Percentiles rank a stretch among this genome's conserved stretches.
phyloP scores from a whole-genome alignment of 495 filamentous ascomycete genomes.

The Penicillium cinerascens region DNA sequence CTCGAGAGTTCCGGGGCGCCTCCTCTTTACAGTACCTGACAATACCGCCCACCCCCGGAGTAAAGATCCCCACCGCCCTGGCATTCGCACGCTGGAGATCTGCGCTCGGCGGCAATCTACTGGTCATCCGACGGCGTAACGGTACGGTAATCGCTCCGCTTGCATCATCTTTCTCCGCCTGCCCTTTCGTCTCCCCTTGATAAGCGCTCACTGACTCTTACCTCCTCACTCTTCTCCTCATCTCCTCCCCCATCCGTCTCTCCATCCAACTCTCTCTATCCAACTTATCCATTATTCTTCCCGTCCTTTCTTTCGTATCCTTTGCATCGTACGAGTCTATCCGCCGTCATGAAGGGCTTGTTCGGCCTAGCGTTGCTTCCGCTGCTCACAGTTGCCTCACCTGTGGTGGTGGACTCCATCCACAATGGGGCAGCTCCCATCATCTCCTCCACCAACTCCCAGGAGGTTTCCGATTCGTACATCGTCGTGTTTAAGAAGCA shows the following conservation, averaged over 20 bases:
- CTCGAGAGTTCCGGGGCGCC: background rate
- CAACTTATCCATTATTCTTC: slow-evolving; percentile 20
- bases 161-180: slow-evolving; percentile 42
- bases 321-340: slow-evolving; percentile 34
- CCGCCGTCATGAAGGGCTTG: slow-evolving; percentile 70
- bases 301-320: slow-evolving; percentile 8
- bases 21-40: slow-evolving; percentile 4
- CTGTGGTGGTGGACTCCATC: slow-evolving; percentile 73
- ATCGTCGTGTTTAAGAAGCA: slow-evolving; percentile 99
- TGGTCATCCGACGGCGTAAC: slow-evolving; percentile 24
- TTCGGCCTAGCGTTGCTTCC: slow-evolving; percentile 62
- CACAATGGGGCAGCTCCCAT: slow-evolving; percentile 86
- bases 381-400: slow-evolving; percentile 67
- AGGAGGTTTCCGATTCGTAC: slow-evolving; percentile 85
- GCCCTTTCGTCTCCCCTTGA: slow-evolving; percentile 33
- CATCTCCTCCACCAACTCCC: slow-evolving; percentile 70
- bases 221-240: slow-evolving; percentile 38
- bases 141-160: slow-evolving; percentile 34
- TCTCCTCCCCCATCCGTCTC: slow-evolving; percentile 16
- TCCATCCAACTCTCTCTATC: slow-evolving; percentile 18
- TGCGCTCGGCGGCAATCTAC: slow-evolving; percentile 27
- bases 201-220: slow-evolving; percentile 37
- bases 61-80: background rate
- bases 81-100: slow-evolving; percentile 20
- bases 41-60: slow-evolving; percentile 9